phyloP scores from a whole-genome alignment of 768 basidiomycete genomes.

The Paxillus rubicundulus region DNA sequence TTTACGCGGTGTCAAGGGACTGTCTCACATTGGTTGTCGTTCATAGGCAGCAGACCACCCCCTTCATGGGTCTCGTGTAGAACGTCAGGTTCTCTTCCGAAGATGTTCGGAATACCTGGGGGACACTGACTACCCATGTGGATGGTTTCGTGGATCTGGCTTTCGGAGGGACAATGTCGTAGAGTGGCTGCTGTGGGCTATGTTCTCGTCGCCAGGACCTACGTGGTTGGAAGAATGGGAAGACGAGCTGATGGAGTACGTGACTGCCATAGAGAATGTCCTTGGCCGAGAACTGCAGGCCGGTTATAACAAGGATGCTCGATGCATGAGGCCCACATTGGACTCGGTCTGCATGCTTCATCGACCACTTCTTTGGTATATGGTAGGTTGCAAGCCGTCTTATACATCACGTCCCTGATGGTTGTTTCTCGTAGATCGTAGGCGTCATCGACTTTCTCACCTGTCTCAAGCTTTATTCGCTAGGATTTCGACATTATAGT shows the following conservation, averaged over 20 bases:
- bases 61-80: slow-evolving; percentile 31
- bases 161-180: slow-evolving; percentile 47
- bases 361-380: slow-evolving; percentile 65
- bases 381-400: slow-evolving; percentile 36
- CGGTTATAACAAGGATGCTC: slow-evolving; percentile 38
- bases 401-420: neutral
- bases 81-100: slow-evolving; percentile 48
- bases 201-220: slow-evolving; percentile 46
- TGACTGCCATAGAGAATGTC: slow-evolving; percentile 37
- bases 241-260: slow-evolving; percentile 52
- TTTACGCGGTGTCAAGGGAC: neutral
- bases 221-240: slow-evolving; percentile 37
- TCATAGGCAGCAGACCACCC: slow-evolving; percentile 38
- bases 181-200: slow-evolving; percentile 66
- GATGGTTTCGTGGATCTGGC: slow-evolving; percentile 50
- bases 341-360: slow-evolving; percentile 57
- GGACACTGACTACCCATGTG: slow-evolving; percentile 34
- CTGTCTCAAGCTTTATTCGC: slow-evolving; percentile 34
- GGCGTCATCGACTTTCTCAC: slow-evolving; percentile 47
- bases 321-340: slow-evolving; percentile 50
- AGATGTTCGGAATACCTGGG: slow-evolving; percentile 37
- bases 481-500: slow-evolving; percentile 57
- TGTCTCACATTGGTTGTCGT: neutral
- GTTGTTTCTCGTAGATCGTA: slow-evolving; percentile 46
- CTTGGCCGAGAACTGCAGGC: slow-evolving; percentile 40